Conservation (phyloP, 495 filamentous ascomycete genomes). For the Hypoxylon lienhwacheense region DNA sequence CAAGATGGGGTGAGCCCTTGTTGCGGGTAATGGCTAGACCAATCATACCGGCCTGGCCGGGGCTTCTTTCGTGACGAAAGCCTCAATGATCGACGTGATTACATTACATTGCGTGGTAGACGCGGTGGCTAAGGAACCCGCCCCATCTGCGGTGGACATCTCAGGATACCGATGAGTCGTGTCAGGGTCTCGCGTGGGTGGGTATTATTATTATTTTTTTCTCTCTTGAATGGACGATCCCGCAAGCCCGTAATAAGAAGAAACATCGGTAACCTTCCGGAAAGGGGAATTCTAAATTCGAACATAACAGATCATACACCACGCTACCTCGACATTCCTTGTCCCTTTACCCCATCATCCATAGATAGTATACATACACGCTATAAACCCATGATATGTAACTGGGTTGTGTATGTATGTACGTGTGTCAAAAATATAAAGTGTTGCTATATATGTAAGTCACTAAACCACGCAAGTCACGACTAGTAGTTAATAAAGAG, state of each 20-base stretch:
- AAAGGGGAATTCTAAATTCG: slow-evolving; percentile 14
- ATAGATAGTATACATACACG: too few species aligned
- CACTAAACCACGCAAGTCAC: too few species aligned
- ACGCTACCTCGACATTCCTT: slow-evolving; percentile 22
- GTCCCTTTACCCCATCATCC: too few species aligned
- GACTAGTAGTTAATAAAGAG: too few species aligned
- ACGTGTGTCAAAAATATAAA: too few species aligned
- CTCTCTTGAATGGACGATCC: too few species aligned
- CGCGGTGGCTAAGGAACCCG: slow-evolving; percentile 20
- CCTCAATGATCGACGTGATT: slow-evolving; percentile 32
- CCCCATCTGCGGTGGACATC: slow-evolving; percentile 19
- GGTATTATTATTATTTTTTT: too few species aligned
- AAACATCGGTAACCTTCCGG: slow-evolving; percentile 12
- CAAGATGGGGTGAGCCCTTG: slow-evolving; percentile 23
- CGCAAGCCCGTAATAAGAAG: slow-evolving; percentile 9
- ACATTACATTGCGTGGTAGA: slow-evolving; percentile 28
- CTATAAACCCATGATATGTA: too few species aligned
- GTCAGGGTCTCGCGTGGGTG: slow-evolving; percentile 15
- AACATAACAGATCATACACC: slow-evolving; percentile 6
- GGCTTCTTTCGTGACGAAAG: slow-evolving; percentile 23
- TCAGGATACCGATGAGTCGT: slow-evolving; percentile 26
- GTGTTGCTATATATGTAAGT: too few species aligned
- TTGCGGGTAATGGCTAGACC: slow-evolving; percentile 9
- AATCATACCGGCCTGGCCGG: slow-evolving; percentile 30
- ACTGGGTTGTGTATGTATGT: too few species aligned